Percentiles rank a stretch among this genome's conserved stretches.
phyloP scores from a whole-genome alignment of 2,329 filamentous ascomycete genomes.

The Akanthomyces uredinophilus region DNA sequence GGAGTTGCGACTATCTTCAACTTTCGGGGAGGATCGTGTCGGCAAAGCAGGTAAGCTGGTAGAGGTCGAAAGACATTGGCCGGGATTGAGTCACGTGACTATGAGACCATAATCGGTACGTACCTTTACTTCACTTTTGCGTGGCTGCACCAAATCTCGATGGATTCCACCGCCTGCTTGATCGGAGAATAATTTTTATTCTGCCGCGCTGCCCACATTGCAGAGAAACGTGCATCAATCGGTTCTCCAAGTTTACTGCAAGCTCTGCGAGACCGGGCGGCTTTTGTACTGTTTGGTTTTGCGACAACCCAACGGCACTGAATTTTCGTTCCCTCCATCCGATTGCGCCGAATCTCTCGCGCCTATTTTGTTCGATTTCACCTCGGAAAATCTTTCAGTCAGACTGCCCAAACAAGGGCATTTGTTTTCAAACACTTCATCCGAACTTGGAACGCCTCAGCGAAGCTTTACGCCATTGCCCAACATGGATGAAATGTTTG shows the following conservation, averaged over 20 bases:
- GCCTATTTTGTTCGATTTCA: not conserved
- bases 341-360: not conserved
- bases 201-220: conserved; percentile 5
- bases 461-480: conserved; percentile 2
- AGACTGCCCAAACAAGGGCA: not conserved
- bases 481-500: conserved; percentile 73
- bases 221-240: not conserved
- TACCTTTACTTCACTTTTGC: not conserved
- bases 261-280: not conserved
- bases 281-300: not conserved
- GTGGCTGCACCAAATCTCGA: not conserved
- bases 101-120: conserved; percentile 10
- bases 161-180: conserved; percentile 12
- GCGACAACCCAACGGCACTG: not conserved
- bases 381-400: not conserved
- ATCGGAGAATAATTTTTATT: conserved; percentile 12
- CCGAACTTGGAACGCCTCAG: not conserved
- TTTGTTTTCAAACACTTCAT: not conserved
- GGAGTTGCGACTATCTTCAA: conserved; percentile 8
- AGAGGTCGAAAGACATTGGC: conserved; percentile 11
- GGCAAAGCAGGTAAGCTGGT: conserved; percentile 12
- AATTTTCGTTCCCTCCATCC: not conserved
- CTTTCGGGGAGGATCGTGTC: conserved; percentile 11
- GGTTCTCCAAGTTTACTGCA: not conserved
- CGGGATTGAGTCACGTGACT: conserved; percentile 5